phyloP scores from a whole-genome alignment of 1,139 yeast species.

The Hansenula lynferdii region DNA sequence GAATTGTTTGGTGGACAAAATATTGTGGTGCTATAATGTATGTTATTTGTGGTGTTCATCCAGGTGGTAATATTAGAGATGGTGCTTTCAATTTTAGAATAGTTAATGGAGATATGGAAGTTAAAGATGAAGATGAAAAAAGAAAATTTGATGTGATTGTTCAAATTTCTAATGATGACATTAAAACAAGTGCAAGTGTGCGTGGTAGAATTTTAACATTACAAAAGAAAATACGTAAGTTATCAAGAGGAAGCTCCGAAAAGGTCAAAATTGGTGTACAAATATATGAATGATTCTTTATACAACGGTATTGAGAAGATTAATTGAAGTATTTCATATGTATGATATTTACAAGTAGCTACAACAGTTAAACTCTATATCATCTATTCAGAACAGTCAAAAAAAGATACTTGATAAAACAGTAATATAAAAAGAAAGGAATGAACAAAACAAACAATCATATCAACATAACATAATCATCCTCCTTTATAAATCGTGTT shows the following conservation, averaged over 20 bases:
- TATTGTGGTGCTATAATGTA: constrained; percentile 65
- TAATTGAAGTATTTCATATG: no score
- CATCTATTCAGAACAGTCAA: no score
- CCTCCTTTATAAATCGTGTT: no score
- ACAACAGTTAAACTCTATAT: no score
- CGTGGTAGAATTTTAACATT: constrained; percentile 46
- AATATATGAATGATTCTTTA: constrained; percentile 24
- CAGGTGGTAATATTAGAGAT: constrained; percentile 65
- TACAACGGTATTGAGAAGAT: no score
- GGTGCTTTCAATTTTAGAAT: constrained; percentile 40
- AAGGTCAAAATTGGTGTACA: constrained; percentile 35
- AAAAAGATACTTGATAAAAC: no score
- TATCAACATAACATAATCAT: no score
- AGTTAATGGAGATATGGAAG: constrained; percentile 23
- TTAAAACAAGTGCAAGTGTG: constrained; percentile 51
- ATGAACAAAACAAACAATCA: no score
- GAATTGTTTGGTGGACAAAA: constrained; percentile 58
- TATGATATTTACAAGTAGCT: no score
- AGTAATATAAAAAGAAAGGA: no score
- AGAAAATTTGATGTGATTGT: constrained; percentile 39
- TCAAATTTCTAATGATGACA: constrained; percentile 42
- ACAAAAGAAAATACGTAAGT: constrained; percentile 46
- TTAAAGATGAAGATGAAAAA: constrained; percentile 26
- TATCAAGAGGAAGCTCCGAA: constrained; percentile 39
- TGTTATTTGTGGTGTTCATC: constrained; percentile 69